A percentile compares a stretch with the other conserved stretches of the same genome.
Conservation (phyloP, 73 alveolate genomes). For the Paramecium sonneborni region DNA sequence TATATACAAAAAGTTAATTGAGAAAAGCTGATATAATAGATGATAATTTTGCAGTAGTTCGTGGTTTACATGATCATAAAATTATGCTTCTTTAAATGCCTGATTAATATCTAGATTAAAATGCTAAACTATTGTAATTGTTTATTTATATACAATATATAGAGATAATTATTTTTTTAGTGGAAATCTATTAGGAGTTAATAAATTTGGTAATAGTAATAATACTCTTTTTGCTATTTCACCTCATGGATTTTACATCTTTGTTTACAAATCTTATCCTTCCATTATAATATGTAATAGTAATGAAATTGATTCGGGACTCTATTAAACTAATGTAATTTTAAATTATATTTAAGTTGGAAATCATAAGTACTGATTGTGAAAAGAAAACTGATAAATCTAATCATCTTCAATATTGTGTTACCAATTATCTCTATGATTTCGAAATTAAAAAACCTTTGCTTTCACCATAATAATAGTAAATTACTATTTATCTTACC, state of each 20-base stretch:
- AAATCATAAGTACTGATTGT: not conserved
- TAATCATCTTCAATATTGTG: not conserved
- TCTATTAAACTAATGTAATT: not conserved
- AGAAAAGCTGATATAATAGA: not conserved
- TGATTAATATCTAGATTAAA: not conserved
- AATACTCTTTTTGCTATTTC: not conserved
- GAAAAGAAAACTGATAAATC: not conserved
- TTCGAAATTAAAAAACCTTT: not conserved
- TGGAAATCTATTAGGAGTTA: not conserved
- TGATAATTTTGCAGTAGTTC: not conserved
- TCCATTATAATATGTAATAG: not conserved
- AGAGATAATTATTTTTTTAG: constrained; percentile 40
- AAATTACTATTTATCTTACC: not conserved
- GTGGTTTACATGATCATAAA: constrained; percentile 43
- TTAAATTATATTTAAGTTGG: not conserved
- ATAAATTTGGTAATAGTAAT: not conserved
- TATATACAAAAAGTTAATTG: constrained; percentile 7
- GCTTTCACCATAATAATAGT: not conserved
- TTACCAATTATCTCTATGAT: not conserved
- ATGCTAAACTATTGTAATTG: not conserved
- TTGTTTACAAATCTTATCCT: not conserved
- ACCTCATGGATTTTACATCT: not conserved
- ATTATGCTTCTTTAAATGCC: constrained; percentile 3
- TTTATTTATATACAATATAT: not conserved
- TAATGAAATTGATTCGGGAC: not conserved